Evolutionary conservation across 2,329 filamentous ascomycete genomes (phyloP).

Genomic region (Trichoderma gracile): DNA sequence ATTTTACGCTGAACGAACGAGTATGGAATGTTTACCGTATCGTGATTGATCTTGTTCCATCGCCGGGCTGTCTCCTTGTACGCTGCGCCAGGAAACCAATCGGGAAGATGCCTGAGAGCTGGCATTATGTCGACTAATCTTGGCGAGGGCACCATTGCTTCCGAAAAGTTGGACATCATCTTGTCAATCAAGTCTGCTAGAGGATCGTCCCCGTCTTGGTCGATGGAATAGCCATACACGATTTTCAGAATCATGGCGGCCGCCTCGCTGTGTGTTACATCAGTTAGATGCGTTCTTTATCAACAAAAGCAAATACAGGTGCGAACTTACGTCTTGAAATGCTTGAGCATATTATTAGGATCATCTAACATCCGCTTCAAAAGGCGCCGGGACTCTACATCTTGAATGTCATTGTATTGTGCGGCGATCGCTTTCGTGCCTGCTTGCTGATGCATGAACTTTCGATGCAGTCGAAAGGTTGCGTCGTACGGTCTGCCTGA

Average conservation of each 20-base stretch:
- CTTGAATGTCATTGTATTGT: slow-evolving; percentile 32
- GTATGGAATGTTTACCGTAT: neutral
- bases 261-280: slow-evolving; percentile 28
- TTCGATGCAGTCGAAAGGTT: slow-evolving; percentile 32
- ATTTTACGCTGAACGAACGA: slow-evolving; percentile 15
- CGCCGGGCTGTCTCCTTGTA: slow-evolving; percentile 30
- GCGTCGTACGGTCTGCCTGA: slow-evolving; percentile 29
- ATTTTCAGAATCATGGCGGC: slow-evolving; percentile 29
- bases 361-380: slow-evolving; percentile 31
- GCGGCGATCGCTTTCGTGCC: slow-evolving; percentile 31
- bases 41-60: slow-evolving; percentile 6
- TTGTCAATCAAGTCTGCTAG: slow-evolving; percentile 31
- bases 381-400: slow-evolving; percentile 34
- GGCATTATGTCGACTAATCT: slow-evolving; percentile 35
- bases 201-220: slow-evolving; percentile 30
- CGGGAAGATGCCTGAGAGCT: slow-evolving; percentile 30
- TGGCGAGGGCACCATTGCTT: slow-evolving; percentile 28
- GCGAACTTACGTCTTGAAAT: slow-evolving; percentile 34
- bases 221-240: slow-evolving; percentile 32
- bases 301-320: neutral
- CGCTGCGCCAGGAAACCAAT: slow-evolving; percentile 31
- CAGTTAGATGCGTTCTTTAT: neutral
- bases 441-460: slow-evolving; percentile 36
- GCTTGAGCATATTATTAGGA: slow-evolving; percentile 30
- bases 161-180: slow-evolving; percentile 30